phyloP scores from a whole-genome alignment of 176 grass and related monocot species.

The Triticum dicoccoides region DNA sequence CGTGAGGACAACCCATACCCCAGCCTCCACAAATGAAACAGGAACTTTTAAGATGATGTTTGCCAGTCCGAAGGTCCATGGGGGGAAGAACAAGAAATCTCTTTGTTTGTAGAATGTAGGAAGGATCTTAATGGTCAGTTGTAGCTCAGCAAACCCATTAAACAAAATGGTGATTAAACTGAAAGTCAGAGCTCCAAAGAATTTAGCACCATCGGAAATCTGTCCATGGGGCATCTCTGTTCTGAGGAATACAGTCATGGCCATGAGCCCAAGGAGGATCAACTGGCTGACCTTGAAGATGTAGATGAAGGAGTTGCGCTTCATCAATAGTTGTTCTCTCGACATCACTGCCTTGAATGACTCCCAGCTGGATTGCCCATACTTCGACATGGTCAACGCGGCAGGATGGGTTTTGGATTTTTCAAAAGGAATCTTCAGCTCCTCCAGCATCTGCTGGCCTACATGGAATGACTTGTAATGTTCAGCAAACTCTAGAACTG shows the following conservation, averaged over 20 bases:
- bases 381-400: slow-evolving; percentile 39
- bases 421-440: slow-evolving; percentile 39
- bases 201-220: slow-evolving; percentile 38
- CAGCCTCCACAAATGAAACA: slow-evolving; percentile 46
- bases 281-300: slow-evolving; percentile 50
- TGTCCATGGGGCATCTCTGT: slow-evolving; percentile 41
- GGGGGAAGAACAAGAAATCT: slow-evolving; percentile 55
- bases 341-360: slow-evolving; percentile 47
- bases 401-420: slow-evolving; percentile 36
- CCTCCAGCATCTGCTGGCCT: slow-evolving; percentile 36
- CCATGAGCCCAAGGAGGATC: slow-evolving; percentile 43
- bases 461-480: slow-evolving; percentile 45
- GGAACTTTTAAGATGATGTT: slow-evolving; percentile 50
- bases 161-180: slow-evolving; percentile 47
- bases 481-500: slow-evolving; percentile 43
- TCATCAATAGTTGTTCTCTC: slow-evolving; percentile 53
- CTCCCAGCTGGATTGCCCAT: slow-evolving; percentile 42
- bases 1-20: slow-evolving; percentile 48
- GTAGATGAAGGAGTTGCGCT: slow-evolving; percentile 62
- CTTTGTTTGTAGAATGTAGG: slow-evolving; percentile 63
- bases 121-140: slow-evolving; percentile 51
- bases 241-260: slow-evolving; percentile 58
- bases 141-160: slow-evolving; percentile 53
- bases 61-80: slow-evolving; percentile 55
- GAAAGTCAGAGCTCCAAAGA: slow-evolving; percentile 41